Evolutionary conservation across 495 filamentous ascomycete species (phyloP), one percentile per base, ranked within the genome.

Genomic region (Talaromyces wortmannii): DNA sequence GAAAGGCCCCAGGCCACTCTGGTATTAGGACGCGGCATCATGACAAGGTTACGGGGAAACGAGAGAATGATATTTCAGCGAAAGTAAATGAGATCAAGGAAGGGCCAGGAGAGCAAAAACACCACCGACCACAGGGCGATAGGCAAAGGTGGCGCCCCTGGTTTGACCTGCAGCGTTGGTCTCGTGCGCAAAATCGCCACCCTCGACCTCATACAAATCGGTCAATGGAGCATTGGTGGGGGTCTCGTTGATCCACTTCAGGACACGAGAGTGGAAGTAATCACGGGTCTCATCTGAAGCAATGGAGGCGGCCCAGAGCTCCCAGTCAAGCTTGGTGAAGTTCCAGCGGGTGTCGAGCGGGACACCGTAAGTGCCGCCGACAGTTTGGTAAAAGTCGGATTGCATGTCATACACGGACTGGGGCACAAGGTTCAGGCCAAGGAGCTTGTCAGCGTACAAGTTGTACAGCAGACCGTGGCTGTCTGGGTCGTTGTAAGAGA

Each of bases 401-500:
- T 82, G 78, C 78, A 81, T 81, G 49, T 78, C 67, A 56, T 79
- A 82, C 45, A 81, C 67, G 6, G 64, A 68, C 16, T 76, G 59
- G 0, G 77, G 75, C 17, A 82, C 75, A 30, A 81, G 54, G 31
- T 68, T 61, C 42, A 81, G 60, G 12, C 64, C 66, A 43, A 82
- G 60, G 50, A 77, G 69, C 8, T 62, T 67, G 57, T 82, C 78
- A 13, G 72, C 67, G 44, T 69, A 81, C n/a, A 78, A 68, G 48
- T 82, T 82, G 66, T 81, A 82, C 6, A 81, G 65, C n/a, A 78
- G 65, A 47, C 36, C 36, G 13, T 40, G 72, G 36, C 74, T 74
- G 31, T 58, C 61, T 17, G 67, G 60, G 48, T 72, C 61, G 31
- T 74, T 75, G 63, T 96, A 96, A 0, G 89, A 85, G 57, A 96